Percentiles rank a stretch among this genome's conserved stretches.
Conservation (phyloP, 768 basidiomycete genomes). For the Trichaptum fuscoviolaceum region DNA sequence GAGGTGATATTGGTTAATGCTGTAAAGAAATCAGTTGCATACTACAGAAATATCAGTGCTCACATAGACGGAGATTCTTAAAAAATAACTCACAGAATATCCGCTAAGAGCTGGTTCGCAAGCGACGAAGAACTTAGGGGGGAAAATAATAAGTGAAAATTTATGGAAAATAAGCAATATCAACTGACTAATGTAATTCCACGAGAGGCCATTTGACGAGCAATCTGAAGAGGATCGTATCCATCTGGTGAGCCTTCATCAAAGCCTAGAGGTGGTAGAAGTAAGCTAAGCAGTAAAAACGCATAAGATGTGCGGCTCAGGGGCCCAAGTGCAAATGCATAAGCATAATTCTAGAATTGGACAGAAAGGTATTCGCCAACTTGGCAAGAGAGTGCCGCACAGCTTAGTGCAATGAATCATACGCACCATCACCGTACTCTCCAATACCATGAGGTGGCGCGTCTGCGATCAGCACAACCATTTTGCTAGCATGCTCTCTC, state of each 20-base stretch:
- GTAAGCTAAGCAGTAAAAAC: conserved; percentile 9
- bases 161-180: conserved; percentile 5
- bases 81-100: conserved; percentile 59
- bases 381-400: background rate
- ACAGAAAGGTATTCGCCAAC: background rate
- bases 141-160: conserved; percentile 12
- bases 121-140: conserved; percentile 89
- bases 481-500: conserved; percentile 84
- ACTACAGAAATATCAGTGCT: conserved; percentile 36
- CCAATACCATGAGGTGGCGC: conserved; percentile 97
- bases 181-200: conserved; percentile 83
- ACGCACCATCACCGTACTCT: conserved; percentile 90
- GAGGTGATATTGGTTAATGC: conserved; percentile 91
- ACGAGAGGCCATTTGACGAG: conserved; percentile 80
- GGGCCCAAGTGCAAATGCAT: background rate
- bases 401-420: background rate
- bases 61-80: conserved; percentile 13
- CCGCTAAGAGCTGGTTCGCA: conserved; percentile 95
- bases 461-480: conserved; percentile 96
- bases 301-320: background rate
- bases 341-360: background rate
- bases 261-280: conserved; percentile 51
- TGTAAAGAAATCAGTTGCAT: conserved; percentile 91
- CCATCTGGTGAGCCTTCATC: conserved; percentile 94
- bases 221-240: conserved; percentile 82